These are phyloP conservation scores for Aspergillus sp. DNA, from an alignment of 2,329 filamentous ascomycete genomes.

Conservation along the genomic window DNA sequence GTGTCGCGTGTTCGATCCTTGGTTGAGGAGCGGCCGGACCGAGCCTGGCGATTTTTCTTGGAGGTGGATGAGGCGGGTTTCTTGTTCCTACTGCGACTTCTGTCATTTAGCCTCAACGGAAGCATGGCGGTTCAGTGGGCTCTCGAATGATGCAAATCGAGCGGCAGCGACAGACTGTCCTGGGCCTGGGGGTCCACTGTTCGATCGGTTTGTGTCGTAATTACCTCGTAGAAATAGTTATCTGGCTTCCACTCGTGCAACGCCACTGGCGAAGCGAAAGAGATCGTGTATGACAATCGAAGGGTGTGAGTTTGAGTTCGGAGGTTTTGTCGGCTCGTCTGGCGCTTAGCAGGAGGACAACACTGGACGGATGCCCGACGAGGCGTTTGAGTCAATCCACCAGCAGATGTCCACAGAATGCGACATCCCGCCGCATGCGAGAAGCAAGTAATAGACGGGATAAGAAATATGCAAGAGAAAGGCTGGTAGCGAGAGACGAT, in stretches of 20 bases:
- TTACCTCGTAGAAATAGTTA: slow-evolving; percentile 13
- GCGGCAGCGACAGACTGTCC: slow-evolving; percentile 7
- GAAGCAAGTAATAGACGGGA: not conserved
- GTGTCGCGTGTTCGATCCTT: slow-evolving; percentile 23
- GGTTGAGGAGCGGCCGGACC: slow-evolving; percentile 23
- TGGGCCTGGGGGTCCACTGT: slow-evolving; percentile 6
- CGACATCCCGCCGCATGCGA: slow-evolving; percentile 16
- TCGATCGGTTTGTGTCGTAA: slow-evolving; percentile 10
- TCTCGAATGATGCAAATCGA: slow-evolving; percentile 9
- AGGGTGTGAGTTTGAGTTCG: not conserved
- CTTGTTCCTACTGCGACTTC: slow-evolving; percentile 22
- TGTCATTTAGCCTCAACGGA: slow-evolving; percentile 28
- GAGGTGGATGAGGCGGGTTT: slow-evolving; percentile 19
- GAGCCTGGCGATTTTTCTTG: slow-evolving; percentile 21
- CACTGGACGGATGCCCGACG: slow-evolving; percentile 16
- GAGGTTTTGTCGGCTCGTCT: slow-evolving; percentile 10
- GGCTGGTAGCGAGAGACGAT: slow-evolving; percentile 3
- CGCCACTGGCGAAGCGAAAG: slow-evolving; percentile 1
- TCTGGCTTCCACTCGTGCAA: not conserved
- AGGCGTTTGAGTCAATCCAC: slow-evolving; percentile 22
- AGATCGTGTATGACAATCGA: slow-evolving; percentile 4
- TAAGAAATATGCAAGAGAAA: slow-evolving; percentile 6
- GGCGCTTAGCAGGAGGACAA: slow-evolving; percentile 20
- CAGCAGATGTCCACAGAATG: slow-evolving; percentile 12
- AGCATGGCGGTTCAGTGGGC: slow-evolving; percentile 24